These are phyloP conservation scores for Exophiala viscosa DNA, from an alignment of 2,329 filamentous ascomycete genomes.

Conservation along the genomic window DNA sequence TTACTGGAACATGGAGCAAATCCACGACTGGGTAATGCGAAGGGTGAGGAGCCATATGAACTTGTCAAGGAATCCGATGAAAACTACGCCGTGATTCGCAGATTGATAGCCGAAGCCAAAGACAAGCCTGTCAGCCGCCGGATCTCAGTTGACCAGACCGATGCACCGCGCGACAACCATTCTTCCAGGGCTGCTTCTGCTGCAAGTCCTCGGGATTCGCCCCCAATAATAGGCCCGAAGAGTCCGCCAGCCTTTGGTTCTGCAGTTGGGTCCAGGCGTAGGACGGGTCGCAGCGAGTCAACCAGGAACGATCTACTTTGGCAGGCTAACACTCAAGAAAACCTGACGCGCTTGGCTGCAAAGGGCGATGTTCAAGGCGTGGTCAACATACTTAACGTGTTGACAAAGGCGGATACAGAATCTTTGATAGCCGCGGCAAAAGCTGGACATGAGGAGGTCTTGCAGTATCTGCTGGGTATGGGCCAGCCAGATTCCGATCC, in stretches of 20 bases:
- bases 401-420: slow-evolving; percentile 67
- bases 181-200: slow-evolving; percentile 43
- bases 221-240: slow-evolving; percentile 37
- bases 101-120: slow-evolving; percentile 61
- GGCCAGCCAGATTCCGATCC: slow-evolving; percentile 67
- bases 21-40: slow-evolving; percentile 84
- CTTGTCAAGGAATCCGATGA: slow-evolving; percentile 71
- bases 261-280: slow-evolving; percentile 33
- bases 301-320: slow-evolving; percentile 50
- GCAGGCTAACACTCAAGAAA: slow-evolving; percentile 50
- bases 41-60: slow-evolving; percentile 87
- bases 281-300: slow-evolving; percentile 47
- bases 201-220: slow-evolving; percentile 45
- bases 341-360: slow-evolving; percentile 46
- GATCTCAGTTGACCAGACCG: slow-evolving; percentile 41
- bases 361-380: slow-evolving; percentile 50
- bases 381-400: slow-evolving; percentile 47
- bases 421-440: slow-evolving; percentile 87
- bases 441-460: slow-evolving; percentile 83
- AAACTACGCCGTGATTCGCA: slow-evolving; percentile 74
- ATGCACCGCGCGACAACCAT: slow-evolving; percentile 35
- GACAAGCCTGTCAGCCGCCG: slow-evolving; percentile 48
- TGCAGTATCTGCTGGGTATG: slow-evolving; percentile 71
- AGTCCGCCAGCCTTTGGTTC: slow-evolving; percentile 36
- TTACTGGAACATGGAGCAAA: slow-evolving; percentile 85